Base-by-base conservation (phyloP, 768 basidiomycete genomes). In the Xanthoconium stramineum region DNA sequence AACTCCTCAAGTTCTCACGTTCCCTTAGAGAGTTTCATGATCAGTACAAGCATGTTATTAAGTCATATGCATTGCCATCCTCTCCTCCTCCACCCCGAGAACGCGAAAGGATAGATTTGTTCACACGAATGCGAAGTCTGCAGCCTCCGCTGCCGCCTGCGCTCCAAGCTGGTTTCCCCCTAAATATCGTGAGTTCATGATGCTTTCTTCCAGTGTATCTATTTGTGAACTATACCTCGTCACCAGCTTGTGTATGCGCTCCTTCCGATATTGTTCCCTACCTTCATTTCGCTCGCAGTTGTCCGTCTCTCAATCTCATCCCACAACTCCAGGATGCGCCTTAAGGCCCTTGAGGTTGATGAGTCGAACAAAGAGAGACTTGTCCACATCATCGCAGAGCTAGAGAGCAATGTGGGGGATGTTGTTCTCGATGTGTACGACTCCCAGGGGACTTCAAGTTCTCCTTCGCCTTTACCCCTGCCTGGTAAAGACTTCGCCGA, bases 241-340 rank as follows among this genome's bases (percentile, higher is more conserved):
- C n/a, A 33, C 13, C 59, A 88, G 86, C 52, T 82, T 13, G 47
- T 87, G 5, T 83, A 83, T 60, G 52, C 74, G 1, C 53, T 82
- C 17, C 70, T 91, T 11, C 91, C 92, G 0, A 42, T 93, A 42
- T 68, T 94, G 12, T 61, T 91, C 1, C 89, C 90, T 1, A 61
- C 81, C 3, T 61, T 85, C 55, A 42, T 90, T 15, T 76, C 80
- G 8, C 65, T 88, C 6, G 70, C 74, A n/a, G 44, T 89, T 37
- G 47, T 83, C 39, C 83, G 83, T 2, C 75, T 94, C 38, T 72
- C 82, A 3, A 72, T 84, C 35, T 79, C 84, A 17, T 75, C 86
- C 0, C 80, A 74, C 30, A 72, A 76, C 1, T 93, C 91, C 5
- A 82, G 81, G 4, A 74, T 75, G 15, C 85, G 92, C 19, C 83